Percentiles rank a stretch among this genome's conserved stretches.
These are phyloP conservation scores for Aspergillus brasiliensis DNA, from an alignment of 2,329 filamentous ascomycete species.

Conservation along the genomic window DNA sequence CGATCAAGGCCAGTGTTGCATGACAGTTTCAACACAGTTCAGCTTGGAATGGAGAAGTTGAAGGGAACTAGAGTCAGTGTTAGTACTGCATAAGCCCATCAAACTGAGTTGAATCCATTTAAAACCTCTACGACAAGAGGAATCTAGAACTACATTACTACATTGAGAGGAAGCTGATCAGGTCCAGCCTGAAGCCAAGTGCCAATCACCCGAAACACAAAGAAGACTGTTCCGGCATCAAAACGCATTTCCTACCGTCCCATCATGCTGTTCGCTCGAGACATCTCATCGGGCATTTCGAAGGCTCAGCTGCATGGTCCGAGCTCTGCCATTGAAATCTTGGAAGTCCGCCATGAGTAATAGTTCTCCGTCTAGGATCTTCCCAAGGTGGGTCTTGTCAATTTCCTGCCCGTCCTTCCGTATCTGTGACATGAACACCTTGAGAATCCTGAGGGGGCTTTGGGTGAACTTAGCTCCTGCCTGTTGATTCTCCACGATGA, in stretches of 20 bases:
- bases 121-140: neutral
- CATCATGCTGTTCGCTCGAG: no score
- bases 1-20: no score
- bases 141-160: neutral
- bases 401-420: conserved; percentile 41
- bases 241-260: neutral
- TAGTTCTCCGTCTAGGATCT: conserved; percentile 38
- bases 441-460: conserved; percentile 48
- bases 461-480: conserved; percentile 33
- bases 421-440: conserved; percentile 37
- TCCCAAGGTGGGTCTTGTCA: conserved; percentile 51
- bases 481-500: conserved; percentile 15
- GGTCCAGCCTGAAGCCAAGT: neutral
- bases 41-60: no score
- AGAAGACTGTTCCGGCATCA: neutral
- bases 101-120: no score
- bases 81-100: no score
- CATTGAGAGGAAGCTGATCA: neutral
- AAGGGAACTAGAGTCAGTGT: no score
- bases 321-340: neutral
- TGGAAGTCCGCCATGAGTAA: conserved; percentile 12
- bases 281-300: neutral
- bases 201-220: neutral
- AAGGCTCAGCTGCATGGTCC: conserved; percentile 2
- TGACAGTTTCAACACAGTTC: no score